These are phyloP conservation scores for Colletotrichum sojae DNA, from an alignment of 2,329 filamentous ascomycete genomes.

Conservation along the genomic window DNA sequence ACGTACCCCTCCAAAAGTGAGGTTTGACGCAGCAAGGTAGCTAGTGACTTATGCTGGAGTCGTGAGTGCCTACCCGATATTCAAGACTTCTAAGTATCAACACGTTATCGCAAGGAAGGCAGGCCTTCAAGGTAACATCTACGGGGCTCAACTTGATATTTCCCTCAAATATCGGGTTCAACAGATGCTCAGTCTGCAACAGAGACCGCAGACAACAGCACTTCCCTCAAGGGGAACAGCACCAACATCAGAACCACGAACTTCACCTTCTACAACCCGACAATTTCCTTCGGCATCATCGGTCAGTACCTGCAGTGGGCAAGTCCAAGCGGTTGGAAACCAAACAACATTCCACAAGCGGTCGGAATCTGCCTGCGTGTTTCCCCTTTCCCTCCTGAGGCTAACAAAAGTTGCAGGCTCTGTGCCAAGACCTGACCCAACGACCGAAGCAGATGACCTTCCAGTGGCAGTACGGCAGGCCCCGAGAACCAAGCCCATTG, in stretches of 20 bases:
- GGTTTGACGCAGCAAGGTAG: too few species aligned
- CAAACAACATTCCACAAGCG: slow-evolving; percentile 53
- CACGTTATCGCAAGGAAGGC: too few species aligned
- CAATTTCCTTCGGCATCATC: too few species aligned
- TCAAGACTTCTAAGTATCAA: too few species aligned
- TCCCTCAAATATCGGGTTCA: slow-evolving; percentile 17
- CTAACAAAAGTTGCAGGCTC: slow-evolving; percentile 48
- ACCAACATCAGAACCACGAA: slow-evolving; percentile 52
- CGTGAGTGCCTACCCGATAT: too few species aligned
- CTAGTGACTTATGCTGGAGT: too few species aligned
- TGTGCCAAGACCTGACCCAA: too few species aligned
- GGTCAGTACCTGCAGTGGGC: slow-evolving; percentile 57
- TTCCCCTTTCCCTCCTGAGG: slow-evolving; percentile 54
- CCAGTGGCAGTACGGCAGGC: too few species aligned
- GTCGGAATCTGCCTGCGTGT: slow-evolving; percentile 52
- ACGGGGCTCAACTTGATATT: background rate
- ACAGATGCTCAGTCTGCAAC: slow-evolving; percentile 39
- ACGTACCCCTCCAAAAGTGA: too few species aligned
- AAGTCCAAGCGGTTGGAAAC: slow-evolving; percentile 60
- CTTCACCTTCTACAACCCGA: slow-evolving; percentile 36
- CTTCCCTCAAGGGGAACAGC: slow-evolving; percentile 46
- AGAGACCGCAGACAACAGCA: slow-evolving; percentile 45
- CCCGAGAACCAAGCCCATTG: too few species aligned
- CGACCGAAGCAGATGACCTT: too few species aligned
- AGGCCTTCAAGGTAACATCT: too few species aligned